Base-by-base conservation (phyloP, 2,329 filamentous ascomycete genomes). In the Dactylellina haptotyla region DNA sequence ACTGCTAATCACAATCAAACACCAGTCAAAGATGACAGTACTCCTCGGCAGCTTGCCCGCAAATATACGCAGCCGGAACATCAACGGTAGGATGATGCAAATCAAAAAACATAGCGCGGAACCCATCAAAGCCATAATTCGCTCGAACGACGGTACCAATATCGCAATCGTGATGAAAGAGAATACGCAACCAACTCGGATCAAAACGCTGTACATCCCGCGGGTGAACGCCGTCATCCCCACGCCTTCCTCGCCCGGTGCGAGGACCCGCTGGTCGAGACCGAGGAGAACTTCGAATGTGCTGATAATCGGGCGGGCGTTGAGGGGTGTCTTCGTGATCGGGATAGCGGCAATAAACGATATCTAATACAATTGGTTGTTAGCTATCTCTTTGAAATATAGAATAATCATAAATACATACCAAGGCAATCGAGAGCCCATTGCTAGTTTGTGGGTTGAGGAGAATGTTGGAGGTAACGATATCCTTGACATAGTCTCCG, bases 1-100 rank as follows among this genome's bases (percentile, higher is more conserved):
- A 0, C 86, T 84, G 64, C 91, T 95, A 10, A 91, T 78, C 3
- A 87, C 80, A 78, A 97, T 88, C 77, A 97, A 81, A 14, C 83
- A 79, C 84, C 88, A 93, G 77, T 90, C 88, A 46, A 90, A 76
- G 3, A 87, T 80, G 77, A 87, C 88, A 81, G 97, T 92, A 20
- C 80, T 79, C 0, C 80, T 76, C 0, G 84, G 82, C 48, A 97
- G 87, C 72, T 94, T 88, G 54, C 87, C 85, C 50, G 88, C 88
- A 80, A 96, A 98, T 0, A 98, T 87, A 82, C 93, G 96, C 65
- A 98, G 82, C 79, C 98, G 93, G 79, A 99, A 98, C 3, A 89
- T 86, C 30, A 97, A 83, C 0, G 94, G 95, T 56, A 99, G 84
- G 81, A 96, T 93, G 76, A 98, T 89, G 81, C 94, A 98, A 76